phyloP scores from a whole-genome alignment of 164 flowering plant genomes.

The Annona squamosa region DNA sequence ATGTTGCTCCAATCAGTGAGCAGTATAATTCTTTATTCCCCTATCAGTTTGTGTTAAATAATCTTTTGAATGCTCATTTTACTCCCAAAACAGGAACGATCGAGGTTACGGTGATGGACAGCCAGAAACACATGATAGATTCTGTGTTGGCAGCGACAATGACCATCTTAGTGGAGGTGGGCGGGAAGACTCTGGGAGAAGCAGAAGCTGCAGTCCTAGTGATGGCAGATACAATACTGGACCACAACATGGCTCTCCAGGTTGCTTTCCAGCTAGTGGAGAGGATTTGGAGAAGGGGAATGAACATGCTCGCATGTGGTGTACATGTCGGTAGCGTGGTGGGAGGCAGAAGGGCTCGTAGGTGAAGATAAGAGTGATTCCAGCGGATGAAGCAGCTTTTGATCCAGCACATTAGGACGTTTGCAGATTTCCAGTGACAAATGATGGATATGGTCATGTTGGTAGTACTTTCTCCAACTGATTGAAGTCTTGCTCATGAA shows the following conservation, averaged over 20 bases:
- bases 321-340: neutral
- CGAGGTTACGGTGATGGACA: constrained; percentile 20
- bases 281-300: neutral
- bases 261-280: constrained; percentile 5
- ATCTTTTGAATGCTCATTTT: neutral
- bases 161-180: constrained; percentile 6
- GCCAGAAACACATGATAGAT: constrained; percentile 8
- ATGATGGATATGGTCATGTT: neutral
- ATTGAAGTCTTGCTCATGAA: neutral
- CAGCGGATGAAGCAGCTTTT: constrained; percentile 23
- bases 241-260: constrained; percentile 7
- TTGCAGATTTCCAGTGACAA: neutral
- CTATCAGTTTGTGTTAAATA: no score
- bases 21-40: no score
- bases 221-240: constrained; percentile 20
- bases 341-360: constrained; percentile 19
- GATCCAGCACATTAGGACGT: neutral
- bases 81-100: constrained; percentile 20
- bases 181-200: constrained; percentile 16
- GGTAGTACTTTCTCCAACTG: neutral
- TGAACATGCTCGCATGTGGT: neutral
- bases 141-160: constrained; percentile 4
- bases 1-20: neutral
- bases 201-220: constrained; percentile 27
- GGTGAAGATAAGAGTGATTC: constrained; percentile 46